phyloP scores from a whole-genome alignment of 768 basidiomycete genomes.

The Asterophora lycoperdoides region DNA sequence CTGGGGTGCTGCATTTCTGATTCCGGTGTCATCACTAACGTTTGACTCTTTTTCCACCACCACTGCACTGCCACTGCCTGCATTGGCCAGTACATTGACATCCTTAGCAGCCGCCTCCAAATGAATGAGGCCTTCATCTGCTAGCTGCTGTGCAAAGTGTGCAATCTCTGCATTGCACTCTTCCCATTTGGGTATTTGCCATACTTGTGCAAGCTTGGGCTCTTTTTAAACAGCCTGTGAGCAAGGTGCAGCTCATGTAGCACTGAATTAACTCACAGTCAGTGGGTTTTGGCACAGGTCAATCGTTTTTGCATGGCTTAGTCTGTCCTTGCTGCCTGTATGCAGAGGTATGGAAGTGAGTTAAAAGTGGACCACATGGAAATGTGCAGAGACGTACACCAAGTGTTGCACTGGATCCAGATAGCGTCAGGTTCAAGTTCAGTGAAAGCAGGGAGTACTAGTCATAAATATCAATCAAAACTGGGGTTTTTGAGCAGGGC shows the following conservation, averaged over 20 bases:
- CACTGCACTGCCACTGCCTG: constrained; percentile 13
- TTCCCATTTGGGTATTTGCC: constrained; percentile 98
- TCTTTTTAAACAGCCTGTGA: constrained; percentile 67
- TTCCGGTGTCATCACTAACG: too few species aligned
- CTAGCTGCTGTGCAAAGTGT: constrained; percentile 67
- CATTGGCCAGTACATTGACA: constrained; percentile 61
- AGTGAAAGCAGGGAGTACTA: constrained; percentile 62
- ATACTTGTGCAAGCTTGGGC: constrained; percentile 88
- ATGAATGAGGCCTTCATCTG: constrained; percentile 64
- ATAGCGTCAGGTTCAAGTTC: not conserved
- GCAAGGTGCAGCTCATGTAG: not conserved
- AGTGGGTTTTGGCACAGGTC: constrained; percentile 96
- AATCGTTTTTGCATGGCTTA: constrained; percentile 82
- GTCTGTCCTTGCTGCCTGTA: constrained; percentile 75
- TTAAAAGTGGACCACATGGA: not conserved
- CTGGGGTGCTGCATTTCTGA: too few species aligned
- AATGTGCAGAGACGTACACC: constrained; percentile 63
- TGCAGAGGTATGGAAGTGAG: not conserved
- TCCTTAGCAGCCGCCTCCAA: constrained; percentile 66
- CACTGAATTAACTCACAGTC: constrained; percentile 53
- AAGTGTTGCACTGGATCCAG: constrained; percentile 81
- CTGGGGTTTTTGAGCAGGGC: not conserved
- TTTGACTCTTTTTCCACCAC: too few species aligned
- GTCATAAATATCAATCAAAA: constrained; percentile 2
- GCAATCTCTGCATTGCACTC: constrained; percentile 91